These are phyloP conservation scores for Psilocybe tampanensis DNA, from an alignment of 768 basidiomycete genomes.

Conservation along the genomic window DNA sequence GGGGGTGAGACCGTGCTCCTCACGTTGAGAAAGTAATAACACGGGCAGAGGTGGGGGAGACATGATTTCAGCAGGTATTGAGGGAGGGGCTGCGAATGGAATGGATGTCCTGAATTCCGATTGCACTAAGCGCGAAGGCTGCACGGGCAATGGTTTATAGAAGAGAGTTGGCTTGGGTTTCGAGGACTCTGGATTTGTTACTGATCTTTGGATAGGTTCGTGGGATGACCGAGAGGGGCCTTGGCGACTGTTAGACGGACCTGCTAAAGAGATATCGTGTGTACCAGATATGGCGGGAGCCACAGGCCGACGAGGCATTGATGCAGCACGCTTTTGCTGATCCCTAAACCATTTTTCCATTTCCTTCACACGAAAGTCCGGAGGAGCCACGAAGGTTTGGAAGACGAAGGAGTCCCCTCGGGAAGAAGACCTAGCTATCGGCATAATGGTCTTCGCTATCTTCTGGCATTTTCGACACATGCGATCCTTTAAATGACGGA, in stretches of 20 bases:
- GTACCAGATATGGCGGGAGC: slow-evolving; percentile 15
- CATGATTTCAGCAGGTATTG: slow-evolving; percentile 24
- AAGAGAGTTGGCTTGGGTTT: slow-evolving; percentile 16
- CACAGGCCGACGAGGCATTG: slow-evolving; percentile 28
- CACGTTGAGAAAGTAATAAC: slow-evolving; percentile 38
- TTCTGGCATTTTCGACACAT: slow-evolving; percentile 82
- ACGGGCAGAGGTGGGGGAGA: slow-evolving; percentile 46
- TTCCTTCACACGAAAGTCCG: slow-evolving; percentile 75
- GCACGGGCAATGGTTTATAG: slow-evolving; percentile 23
- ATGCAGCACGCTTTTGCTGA: slow-evolving; percentile 46
- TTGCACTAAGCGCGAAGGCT: slow-evolving; percentile 23
- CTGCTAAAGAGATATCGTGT: slow-evolving; percentile 16
- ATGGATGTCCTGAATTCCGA: slow-evolving; percentile 23
- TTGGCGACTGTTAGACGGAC: slow-evolving; percentile 15
- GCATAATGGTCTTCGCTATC: slow-evolving; percentile 45
- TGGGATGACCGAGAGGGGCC: slow-evolving; percentile 17
- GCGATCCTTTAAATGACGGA: slow-evolving; percentile 78
- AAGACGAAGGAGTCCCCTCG: slow-evolving; percentile 49
- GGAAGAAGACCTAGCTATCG: slow-evolving; percentile 39
- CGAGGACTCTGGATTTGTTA: slow-evolving; percentile 24
- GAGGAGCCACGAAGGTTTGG: slow-evolving; percentile 67
- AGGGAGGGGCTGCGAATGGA: slow-evolving; percentile 17
- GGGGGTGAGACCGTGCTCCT: slow-evolving; percentile 28
- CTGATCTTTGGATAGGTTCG: slow-evolving; percentile 24
- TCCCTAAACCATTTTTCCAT: slow-evolving; percentile 78